A percentile compares a stretch with the other conserved stretches of the same genome.
Conservation (phyloP, 2,329 filamentous ascomycete genomes). For the Penicillium aurantiogriseum region DNA sequence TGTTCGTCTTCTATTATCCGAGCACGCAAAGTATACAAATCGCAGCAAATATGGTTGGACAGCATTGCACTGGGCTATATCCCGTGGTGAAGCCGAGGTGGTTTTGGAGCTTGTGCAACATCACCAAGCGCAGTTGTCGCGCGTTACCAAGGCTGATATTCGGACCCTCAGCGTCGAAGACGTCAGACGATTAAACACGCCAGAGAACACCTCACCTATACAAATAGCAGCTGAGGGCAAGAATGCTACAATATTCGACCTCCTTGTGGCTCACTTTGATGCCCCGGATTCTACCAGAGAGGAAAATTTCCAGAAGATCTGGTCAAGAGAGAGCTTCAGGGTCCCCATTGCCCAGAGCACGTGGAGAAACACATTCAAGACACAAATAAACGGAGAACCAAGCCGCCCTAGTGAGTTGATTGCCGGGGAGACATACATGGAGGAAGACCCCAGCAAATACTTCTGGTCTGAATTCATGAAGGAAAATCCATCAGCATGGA, state of each 20-base stretch:
- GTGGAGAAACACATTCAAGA: background rate
- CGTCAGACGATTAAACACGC: background rate
- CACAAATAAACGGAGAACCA: background rate
- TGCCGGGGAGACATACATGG: background rate
- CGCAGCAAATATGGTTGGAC: background rate
- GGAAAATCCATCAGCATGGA: background rate
- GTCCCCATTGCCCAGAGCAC: background rate
- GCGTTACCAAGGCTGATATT: background rate
- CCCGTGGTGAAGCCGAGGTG: background rate
- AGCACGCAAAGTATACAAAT: background rate
- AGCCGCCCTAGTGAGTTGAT: background rate
- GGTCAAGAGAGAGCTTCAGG: background rate
- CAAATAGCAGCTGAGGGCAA: background rate
- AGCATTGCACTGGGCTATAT: background rate
- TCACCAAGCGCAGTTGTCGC: background rate
- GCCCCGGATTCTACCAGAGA: background rate
- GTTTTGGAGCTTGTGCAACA: background rate
- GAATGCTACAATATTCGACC: background rate
- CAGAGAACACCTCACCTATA: background rate
- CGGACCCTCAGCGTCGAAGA: background rate
- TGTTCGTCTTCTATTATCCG: background rate
- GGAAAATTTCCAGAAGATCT: background rate
- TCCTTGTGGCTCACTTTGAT: background rate
- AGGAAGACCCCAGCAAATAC: background rate
- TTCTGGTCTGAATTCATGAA: background rate